A percentile compares a stretch with the other conserved stretches of the same genome.
Evolutionary conservation across 768 basidiomycete species (phyloP).

Genomic region (Auriscalpium orientale): DNA sequence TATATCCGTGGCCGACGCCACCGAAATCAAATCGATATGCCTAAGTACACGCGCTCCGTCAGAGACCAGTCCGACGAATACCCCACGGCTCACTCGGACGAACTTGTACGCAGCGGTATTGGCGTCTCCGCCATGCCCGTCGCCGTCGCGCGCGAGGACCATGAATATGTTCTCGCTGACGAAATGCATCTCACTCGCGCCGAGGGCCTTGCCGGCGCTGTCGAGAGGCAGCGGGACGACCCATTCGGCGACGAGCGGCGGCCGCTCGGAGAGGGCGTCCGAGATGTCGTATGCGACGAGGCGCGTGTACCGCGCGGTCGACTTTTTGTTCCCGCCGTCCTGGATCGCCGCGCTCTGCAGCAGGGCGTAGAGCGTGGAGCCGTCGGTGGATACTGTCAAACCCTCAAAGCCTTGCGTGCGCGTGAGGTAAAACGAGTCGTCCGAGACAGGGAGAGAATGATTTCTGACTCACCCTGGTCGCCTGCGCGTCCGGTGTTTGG

Average conservation of each 20-base stretch:
- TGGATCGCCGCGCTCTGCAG: constrained; percentile 59
- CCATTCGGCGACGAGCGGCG: constrained; percentile 47
- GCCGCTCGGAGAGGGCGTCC: constrained; percentile 20
- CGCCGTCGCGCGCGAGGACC: constrained; percentile 49
- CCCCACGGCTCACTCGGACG: constrained; percentile 2
- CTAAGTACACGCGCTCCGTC: constrained; percentile 22
- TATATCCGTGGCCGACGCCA: constrained; percentile 53
- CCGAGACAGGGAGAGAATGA: background rate
- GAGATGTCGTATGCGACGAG: constrained; percentile 49
- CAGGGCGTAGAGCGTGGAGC: constrained; percentile 48
- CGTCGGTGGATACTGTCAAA: constrained; percentile 41
- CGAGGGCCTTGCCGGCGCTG: constrained; percentile 42
- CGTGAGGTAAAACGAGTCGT: background rate
- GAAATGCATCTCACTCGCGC: constrained; percentile 52
- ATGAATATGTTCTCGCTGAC: constrained; percentile 48
- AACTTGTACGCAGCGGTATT: constrained; percentile 48
- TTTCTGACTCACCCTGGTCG: constrained; percentile 39
- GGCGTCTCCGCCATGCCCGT: constrained; percentile 49
- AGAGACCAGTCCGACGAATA: background rate
- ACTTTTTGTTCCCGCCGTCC: constrained; percentile 46
- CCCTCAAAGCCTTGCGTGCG: constrained; percentile 45
- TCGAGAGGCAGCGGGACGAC: constrained; percentile 50
- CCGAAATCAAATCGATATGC: constrained; percentile 53
- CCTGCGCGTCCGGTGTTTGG: constrained; percentile 45
- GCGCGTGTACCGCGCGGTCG: constrained; percentile 44